These are phyloP conservation scores for Tricholoma flavovirens DNA, from an alignment of 768 basidiomycete genomes.

Conservation along the genomic window DNA sequence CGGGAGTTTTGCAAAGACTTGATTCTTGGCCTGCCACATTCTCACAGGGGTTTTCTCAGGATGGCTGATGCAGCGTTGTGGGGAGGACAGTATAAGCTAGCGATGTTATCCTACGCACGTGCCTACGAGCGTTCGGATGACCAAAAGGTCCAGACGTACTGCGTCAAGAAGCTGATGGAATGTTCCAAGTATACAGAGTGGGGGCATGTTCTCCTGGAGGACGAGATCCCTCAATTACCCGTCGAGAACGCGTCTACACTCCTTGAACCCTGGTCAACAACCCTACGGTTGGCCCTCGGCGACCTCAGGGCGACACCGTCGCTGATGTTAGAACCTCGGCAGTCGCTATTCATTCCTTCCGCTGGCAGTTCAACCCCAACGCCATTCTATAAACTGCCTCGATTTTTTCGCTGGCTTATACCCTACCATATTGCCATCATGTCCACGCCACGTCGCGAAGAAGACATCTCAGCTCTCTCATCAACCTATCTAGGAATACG, in stretches of 20 bases:
- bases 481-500: slow-evolving; percentile 46
- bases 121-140: slow-evolving; percentile 36
- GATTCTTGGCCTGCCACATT: slow-evolving; percentile 25
- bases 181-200: slow-evolving; percentile 48
- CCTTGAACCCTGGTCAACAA: slow-evolving; percentile 35
- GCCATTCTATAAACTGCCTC: slow-evolving; percentile 38
- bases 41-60: slow-evolving; percentile 44
- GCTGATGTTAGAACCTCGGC: slow-evolving; percentile 35
- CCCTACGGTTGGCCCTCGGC: slow-evolving; percentile 28
- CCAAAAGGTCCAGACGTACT: slow-evolving; percentile 33
- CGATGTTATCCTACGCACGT: slow-evolving; percentile 51
- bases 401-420: slow-evolving; percentile 60
- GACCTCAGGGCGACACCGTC: slow-evolving; percentile 29
- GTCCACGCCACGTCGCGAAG: slow-evolving; percentile 49
- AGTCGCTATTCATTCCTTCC: slow-evolving; percentile 34
- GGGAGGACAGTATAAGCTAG: slow-evolving; percentile 34
- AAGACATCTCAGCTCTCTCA: slow-evolving; percentile 43
- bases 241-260: slow-evolving; percentile 25
- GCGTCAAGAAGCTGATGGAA: slow-evolving; percentile 38
- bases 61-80: slow-evolving; percentile 40
- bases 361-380: not conserved
- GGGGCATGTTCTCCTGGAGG: slow-evolving; percentile 38
- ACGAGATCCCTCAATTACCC: slow-evolving; percentile 37
- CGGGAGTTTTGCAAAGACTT: slow-evolving; percentile 27
- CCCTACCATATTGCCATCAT: slow-evolving; percentile 55